Evolutionary conservation across 768 basidiomycete genomes (phyloP).

Genomic region (Crepidotus variabilis): DNA sequence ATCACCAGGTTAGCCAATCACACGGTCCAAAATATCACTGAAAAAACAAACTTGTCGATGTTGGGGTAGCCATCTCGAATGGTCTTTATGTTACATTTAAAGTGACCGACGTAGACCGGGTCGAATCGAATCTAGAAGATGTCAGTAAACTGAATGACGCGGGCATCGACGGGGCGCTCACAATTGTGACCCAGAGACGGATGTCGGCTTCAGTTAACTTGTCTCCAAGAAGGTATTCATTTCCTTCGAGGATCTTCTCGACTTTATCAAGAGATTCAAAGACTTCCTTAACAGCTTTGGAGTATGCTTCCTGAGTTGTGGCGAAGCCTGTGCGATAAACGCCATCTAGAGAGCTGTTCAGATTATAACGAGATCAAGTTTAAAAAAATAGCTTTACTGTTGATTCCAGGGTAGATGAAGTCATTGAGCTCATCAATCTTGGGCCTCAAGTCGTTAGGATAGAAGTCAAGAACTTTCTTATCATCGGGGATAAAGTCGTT

Average conservation of each 20-base stretch:
- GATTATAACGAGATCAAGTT: not conserved
- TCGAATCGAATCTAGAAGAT: slow-evolving; percentile 74
- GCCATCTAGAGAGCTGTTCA: slow-evolving; percentile 45
- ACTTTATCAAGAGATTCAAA: slow-evolving; percentile 79
- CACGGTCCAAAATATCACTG: not conserved
- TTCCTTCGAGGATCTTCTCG: slow-evolving; percentile 73
- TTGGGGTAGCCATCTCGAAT: slow-evolving; percentile 87
- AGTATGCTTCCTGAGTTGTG: slow-evolving; percentile 75
- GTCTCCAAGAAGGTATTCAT: slow-evolving; percentile 83
- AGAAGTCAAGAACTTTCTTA: slow-evolving; percentile 66
- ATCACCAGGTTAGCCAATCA: not conserved
- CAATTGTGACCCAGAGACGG: slow-evolving; percentile 91
- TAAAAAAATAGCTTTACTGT: slow-evolving; percentile 50
- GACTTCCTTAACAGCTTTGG: slow-evolving; percentile 66
- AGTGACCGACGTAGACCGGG: slow-evolving; percentile 85
- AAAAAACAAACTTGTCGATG: slow-evolving; percentile 52
- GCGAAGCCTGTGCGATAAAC: slow-evolving; percentile 93
- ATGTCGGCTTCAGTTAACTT: slow-evolving; percentile 80
- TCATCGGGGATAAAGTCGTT: slow-evolving; percentile 67
- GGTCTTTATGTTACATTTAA: slow-evolving; percentile 88
- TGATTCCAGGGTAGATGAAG: slow-evolving; percentile 84
- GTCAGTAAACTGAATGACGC: not conserved
- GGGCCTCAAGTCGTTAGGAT: slow-evolving; percentile 64
- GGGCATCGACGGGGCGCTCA: slow-evolving; percentile 31
- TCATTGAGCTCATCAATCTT: slow-evolving; percentile 85